Percentiles rank a stretch among this genome's conserved stretches.
These are phyloP conservation scores for Thielaviopsis populi DNA, from an alignment of 2,329 filamentous ascomycete genomes.

Conservation along the genomic window DNA sequence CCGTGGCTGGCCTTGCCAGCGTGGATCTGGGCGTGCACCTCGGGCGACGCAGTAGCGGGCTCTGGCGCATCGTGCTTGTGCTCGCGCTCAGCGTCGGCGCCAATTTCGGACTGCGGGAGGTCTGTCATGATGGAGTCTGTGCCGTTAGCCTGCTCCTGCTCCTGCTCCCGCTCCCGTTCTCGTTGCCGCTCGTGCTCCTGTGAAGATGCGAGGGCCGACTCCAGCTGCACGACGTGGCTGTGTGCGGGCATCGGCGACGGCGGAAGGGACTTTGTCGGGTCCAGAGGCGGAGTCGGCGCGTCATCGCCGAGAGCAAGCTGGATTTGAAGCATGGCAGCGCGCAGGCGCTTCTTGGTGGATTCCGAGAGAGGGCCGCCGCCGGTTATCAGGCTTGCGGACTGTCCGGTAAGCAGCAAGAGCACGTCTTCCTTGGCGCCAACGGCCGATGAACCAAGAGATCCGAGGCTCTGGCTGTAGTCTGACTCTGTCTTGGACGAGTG, in stretches of 20 bases:
- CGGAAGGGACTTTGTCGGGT: constrained; percentile 6
- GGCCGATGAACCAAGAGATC: neutral
- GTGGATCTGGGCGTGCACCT: neutral
- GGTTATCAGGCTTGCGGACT: constrained; percentile 30
- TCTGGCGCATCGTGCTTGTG: neutral
- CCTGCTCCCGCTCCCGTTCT: no score
- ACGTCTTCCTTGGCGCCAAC: constrained; percentile 22
- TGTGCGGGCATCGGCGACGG: constrained; percentile 3
- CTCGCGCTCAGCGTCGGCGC: neutral
- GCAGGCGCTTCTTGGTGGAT: constrained; percentile 32
- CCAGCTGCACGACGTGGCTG: neutral
- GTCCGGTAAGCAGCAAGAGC: constrained; percentile 36
- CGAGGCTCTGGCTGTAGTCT: constrained; percentile 3
- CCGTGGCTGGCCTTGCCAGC: neutral
- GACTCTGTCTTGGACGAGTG: constrained; percentile 13
- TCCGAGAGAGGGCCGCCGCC: constrained; percentile 26
- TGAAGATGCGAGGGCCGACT: neutral
- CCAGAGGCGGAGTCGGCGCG: constrained; percentile 11
- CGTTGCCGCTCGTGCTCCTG: neutral
- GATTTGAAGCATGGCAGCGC: constrained; percentile 21
- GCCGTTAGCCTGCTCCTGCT: neutral
- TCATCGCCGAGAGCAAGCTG: constrained; percentile 13
- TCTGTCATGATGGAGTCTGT: constrained; percentile 6
- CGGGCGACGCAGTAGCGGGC: constrained; percentile 5
- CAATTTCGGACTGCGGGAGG: constrained; percentile 7